Conservation (phyloP, 805 yeast genomes). For the Starmerella sp. region DNA sequence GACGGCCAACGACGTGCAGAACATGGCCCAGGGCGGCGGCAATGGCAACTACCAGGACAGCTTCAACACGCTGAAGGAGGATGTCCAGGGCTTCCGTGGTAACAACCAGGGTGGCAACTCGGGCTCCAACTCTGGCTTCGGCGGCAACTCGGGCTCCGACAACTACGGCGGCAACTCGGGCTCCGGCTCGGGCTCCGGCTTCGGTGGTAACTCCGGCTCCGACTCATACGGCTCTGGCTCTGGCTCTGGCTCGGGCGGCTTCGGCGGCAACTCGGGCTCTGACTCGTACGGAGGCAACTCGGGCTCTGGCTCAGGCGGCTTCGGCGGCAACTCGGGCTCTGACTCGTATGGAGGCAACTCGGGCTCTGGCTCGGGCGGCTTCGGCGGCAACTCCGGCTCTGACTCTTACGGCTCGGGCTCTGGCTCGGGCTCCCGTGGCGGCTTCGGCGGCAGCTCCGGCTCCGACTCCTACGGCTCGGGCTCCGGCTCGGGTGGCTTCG, state of each 20-base stretch:
- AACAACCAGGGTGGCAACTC: slow-evolving; percentile 5
- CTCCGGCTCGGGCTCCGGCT: slow-evolving; percentile 21
- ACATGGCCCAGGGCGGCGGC: slow-evolving; percentile 9
- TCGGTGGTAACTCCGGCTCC: slow-evolving; percentile 6
- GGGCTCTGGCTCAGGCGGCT: slow-evolving; percentile 23
- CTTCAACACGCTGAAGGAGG: slow-evolving; percentile 12
- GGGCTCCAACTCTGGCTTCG: slow-evolving; percentile 16
- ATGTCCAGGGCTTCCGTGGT: slow-evolving; percentile 20
- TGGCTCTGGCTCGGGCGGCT: slow-evolving; percentile 4
- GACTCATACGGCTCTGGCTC: neutral
- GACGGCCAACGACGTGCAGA: slow-evolving; percentile 16
- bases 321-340: slow-evolving; percentile 4
- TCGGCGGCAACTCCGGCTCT: slow-evolving; percentile 17
- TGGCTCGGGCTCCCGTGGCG: neutral
- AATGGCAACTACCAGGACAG: slow-evolving; percentile 8
- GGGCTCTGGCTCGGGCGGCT: slow-evolving; percentile 13
- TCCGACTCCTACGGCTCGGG: slow-evolving; percentile 15
- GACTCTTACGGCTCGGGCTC: neutral
- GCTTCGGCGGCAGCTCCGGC: neutral
- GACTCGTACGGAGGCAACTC: slow-evolving; percentile 24
- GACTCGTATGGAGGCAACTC: slow-evolving; percentile 17
- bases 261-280: slow-evolving; percentile 15
- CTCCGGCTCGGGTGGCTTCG: slow-evolving; percentile 15
- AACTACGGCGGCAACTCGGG: slow-evolving; percentile 16
- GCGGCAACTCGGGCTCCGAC: slow-evolving; percentile 28